These are phyloP conservation scores for Grosmannia serpens DNA, from an alignment of 2,329 filamentous ascomycete genomes.

Conservation along the genomic window DNA sequence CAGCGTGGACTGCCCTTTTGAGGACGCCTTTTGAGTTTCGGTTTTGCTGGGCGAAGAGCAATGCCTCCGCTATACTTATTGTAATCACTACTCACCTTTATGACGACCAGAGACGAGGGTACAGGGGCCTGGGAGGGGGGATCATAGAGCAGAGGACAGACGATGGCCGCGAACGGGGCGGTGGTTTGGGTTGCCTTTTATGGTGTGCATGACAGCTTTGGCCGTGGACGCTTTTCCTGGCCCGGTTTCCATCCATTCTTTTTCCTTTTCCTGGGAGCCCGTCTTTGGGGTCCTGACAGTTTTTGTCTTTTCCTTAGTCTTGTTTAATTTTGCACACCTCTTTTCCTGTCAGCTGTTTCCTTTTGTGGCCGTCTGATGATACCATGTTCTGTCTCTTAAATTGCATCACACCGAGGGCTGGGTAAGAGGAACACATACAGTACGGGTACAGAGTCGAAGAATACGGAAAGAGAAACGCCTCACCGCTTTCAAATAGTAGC, in stretches of 20 bases:
- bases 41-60: not conserved
- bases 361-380: not conserved
- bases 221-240: not conserved
- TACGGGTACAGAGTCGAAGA: not conserved
- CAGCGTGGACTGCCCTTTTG: slow-evolving; percentile 88
- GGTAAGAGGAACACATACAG: not conserved
- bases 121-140: not conserved
- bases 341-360: not conserved
- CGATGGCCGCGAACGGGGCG: not conserved
- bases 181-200: not conserved
- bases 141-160: not conserved
- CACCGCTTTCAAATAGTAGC: too few relatives aligned
- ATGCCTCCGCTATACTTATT: not conserved
- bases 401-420: not conserved
- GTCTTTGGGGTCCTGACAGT: not conserved
- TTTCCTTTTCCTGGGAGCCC: not conserved
- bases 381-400: not conserved
- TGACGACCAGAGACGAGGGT: not conserved
- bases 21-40: slow-evolving; percentile 54
- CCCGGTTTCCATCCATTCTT: not conserved
- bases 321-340: not conserved
- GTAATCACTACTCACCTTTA: not conserved
- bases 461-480: too few relatives aligned
- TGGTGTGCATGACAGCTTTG: not conserved
- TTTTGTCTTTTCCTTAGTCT: not conserved